Evolutionary conservation across 2,329 filamentous ascomycete genomes (phyloP), one percentile per base, ranked within the genome.

Genomic region (Dothideomycetes sp.): DNA sequence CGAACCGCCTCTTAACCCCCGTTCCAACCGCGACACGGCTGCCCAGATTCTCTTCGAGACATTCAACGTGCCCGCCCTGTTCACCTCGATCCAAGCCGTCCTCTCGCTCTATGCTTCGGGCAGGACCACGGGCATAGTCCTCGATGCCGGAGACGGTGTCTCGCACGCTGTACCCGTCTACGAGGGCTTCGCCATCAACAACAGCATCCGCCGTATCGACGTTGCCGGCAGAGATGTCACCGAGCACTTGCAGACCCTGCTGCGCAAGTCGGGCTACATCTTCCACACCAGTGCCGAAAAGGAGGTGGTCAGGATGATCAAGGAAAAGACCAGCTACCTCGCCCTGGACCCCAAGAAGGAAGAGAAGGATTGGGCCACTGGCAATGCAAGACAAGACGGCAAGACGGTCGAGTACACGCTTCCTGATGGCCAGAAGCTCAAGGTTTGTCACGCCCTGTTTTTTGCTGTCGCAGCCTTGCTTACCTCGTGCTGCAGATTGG

Each of bases 11-110:
- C 96, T 98, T 82, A 98, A 98, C 82, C 91, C 91, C 70, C 96
- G 96, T 81, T 94, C 85, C 76, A 98, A 98, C 80, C 85, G 91
- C 82, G 91, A 98, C 80, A 98, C 98, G 87, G 98, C 98, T 91
- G 96, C 91, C 59, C 91, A 98, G 77, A 98, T 98, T 56, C 88
- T 98, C 69, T 98, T 98, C 77, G 91, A 98, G 82, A 98, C 91
- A 61, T 98, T 98, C 82, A 96, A 98, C 77, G 89, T 91, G 61
- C 91, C 91, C 58, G 91, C 91, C 59, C 96, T 98, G 82, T 98
- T 98, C 80, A 91, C 98, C 76, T 96, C 91, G 64, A 98, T 98
- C 71, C 89, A 96, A 80, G 91, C 91, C 67, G 91, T 98, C 54
- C 80, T 98, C 61, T 98, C 91, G 52, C 84, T 98, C 68, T 98